Percentiles rank a stretch among this genome's conserved stretches.
phyloP scores from a whole-genome alignment of 148 eudicot genomes.

The Heliamphora exappendiculata region DNA sequence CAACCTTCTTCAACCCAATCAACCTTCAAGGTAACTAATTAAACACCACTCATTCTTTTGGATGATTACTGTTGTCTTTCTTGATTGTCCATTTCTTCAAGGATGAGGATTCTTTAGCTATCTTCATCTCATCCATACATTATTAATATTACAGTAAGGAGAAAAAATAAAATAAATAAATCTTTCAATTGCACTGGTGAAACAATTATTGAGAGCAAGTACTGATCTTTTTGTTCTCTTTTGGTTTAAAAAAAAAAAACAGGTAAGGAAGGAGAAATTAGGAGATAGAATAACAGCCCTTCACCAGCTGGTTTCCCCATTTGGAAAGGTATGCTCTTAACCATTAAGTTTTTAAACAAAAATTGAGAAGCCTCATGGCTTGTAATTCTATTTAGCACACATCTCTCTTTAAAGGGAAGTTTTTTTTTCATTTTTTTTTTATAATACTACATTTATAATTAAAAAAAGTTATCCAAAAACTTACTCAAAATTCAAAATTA shows the following conservation, averaged over 20 bases:
- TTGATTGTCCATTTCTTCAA: constrained; percentile 46
- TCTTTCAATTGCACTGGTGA: neutral
- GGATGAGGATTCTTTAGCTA: constrained; percentile 34
- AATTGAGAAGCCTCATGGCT: neutral
- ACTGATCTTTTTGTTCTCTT: neutral
- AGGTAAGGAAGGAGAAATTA: constrained; percentile 86
- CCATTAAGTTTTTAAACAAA: neutral
- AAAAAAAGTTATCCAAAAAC: too few species aligned
- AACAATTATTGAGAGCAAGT: constrained; percentile 12
- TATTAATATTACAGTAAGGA: too few species aligned
- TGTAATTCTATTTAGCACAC: neutral
- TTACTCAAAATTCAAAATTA: too few species aligned
- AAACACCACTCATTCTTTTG: constrained; percentile 19
- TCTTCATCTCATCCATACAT: constrained; percentile 25
- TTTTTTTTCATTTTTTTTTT: too few species aligned
- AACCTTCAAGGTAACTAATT: constrained; percentile 56
- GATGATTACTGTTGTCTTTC: constrained; percentile 51
- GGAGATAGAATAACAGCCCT: constrained; percentile 81
- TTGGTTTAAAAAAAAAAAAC: constrained; percentile 18
- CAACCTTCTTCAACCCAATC: constrained; percentile 60
- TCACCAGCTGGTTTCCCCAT: constrained; percentile 85
- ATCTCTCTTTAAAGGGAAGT: neutral
- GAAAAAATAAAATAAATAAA: neutral
- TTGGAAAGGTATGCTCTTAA: constrained; percentile 59
- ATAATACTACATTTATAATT: too few species aligned